Percentiles rank a stretch among this genome's conserved stretches.
Evolutionary conservation across 176 grass and related monocot species (phyloP).

Genomic region (Echinochloa phyllopogon): DNA sequence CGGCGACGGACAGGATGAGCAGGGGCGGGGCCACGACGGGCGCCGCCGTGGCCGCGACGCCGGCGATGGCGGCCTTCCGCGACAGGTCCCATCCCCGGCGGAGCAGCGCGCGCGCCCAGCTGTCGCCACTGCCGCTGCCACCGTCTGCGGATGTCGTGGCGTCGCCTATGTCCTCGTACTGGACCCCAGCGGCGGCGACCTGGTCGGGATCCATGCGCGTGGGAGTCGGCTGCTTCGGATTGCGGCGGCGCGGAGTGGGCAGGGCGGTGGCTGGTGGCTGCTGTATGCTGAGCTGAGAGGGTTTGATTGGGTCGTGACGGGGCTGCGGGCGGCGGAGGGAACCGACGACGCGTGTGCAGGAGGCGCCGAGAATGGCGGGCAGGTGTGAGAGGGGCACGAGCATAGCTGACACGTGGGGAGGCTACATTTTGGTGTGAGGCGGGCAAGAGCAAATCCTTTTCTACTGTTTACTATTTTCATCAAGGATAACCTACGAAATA

Average conservation of each 20-base stretch:
- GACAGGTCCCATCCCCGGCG: slow-evolving; percentile 35
- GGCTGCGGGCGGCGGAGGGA: background rate
- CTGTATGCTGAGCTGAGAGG: background rate
- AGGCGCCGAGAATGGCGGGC: background rate
- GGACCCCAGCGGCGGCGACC: background rate
- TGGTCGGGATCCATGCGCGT: slow-evolving; percentile 28
- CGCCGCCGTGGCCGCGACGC: slow-evolving; percentile 7
- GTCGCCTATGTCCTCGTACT: background rate
- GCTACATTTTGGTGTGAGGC: too few species aligned
- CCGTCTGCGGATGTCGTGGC: background rate
- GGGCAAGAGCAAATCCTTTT: too few species aligned
- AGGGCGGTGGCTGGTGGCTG: background rate
- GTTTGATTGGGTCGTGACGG: background rate
- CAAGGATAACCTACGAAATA: too few species aligned
- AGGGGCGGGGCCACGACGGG: slow-evolving; percentile 18
- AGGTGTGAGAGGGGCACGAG: background rate
- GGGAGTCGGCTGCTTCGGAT: background rate
- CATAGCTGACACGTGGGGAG: slow-evolving; percentile 8
- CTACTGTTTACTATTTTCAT: too few species aligned
- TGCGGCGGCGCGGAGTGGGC: background rate
- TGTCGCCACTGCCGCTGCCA: background rate
- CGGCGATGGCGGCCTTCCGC: slow-evolving; percentile 37
- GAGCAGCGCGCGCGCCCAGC: slow-evolving; percentile 34
- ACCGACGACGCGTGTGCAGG: slow-evolving; percentile 13
- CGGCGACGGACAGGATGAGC: slow-evolving; percentile 26